phyloP scores from a whole-genome alignment of 129 eudicot species.

The Helianthus tuberosus region DNA sequence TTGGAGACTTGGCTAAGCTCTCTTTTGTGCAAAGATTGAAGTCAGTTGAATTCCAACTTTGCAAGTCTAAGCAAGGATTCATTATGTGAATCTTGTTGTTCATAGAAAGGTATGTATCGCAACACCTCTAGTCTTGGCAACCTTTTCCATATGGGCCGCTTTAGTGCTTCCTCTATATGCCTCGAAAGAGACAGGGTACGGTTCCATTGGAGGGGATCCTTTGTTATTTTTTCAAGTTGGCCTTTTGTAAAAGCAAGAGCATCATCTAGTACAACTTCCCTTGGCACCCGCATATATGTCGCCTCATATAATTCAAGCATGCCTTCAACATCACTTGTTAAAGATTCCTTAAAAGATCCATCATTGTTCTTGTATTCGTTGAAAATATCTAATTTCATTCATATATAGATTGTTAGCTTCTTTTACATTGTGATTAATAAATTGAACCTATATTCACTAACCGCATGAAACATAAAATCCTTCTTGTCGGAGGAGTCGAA shows the following conservation, averaged over 20 bases:
- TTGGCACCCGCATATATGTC: background rate
- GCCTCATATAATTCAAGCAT: constrained; percentile 10
- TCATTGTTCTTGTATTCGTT: background rate
- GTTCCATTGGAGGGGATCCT: background rate
- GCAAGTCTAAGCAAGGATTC: constrained; percentile 2
- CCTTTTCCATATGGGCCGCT: background rate
- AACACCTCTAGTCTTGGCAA: background rate
- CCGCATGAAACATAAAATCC: too few species aligned
- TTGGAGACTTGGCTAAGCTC: constrained; percentile 4
- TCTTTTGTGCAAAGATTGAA: constrained; percentile 10
- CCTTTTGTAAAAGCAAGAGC: background rate
- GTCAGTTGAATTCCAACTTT: background rate
- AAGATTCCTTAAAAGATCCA: background rate
- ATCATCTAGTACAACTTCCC: constrained; percentile 4
- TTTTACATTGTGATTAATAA: background rate
- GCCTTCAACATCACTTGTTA: background rate
- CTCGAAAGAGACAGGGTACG: background rate
- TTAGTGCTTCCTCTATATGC: constrained; percentile 6
- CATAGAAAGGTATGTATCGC: constrained; percentile 8
- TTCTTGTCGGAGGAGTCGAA: too few species aligned
- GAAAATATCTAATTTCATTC: background rate
- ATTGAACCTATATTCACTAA: background rate
- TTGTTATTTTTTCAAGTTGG: background rate
- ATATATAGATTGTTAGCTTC: background rate
- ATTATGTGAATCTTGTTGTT: background rate